phyloP scores from a whole-genome alignment of 257 asterid genomes.

The Sherardia arvensis region DNA sequence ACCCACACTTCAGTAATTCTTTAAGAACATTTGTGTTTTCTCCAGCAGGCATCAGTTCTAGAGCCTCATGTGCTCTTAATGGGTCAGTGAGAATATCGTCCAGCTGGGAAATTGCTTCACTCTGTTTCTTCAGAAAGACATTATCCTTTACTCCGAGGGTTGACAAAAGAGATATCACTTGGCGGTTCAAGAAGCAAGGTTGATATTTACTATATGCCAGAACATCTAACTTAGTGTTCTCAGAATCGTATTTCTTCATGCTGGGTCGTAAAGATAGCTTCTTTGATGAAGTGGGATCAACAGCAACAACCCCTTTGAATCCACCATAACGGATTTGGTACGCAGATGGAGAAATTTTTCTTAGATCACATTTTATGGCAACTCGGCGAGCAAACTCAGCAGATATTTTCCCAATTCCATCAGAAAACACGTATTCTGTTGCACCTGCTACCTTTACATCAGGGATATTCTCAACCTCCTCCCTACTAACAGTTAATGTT shows the following conservation, averaged over 20 bases:
- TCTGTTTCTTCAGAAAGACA: conserved; percentile 52
- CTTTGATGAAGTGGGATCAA: conserved; percentile 45
- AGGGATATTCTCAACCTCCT: conserved; percentile 16
- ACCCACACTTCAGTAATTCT: conserved; percentile 78
- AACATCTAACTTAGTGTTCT: conserved; percentile 58
- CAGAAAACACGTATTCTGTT: conserved; percentile 53
- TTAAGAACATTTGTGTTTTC: conserved; percentile 67
- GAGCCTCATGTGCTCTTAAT: conserved; percentile 54
- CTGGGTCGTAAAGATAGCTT: conserved; percentile 66
- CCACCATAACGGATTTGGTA: conserved; percentile 89
- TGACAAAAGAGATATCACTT: conserved; percentile 69
- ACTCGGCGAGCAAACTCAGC: conserved; percentile 52
- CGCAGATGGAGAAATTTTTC: conserved; percentile 49
- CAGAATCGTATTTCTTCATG: conserved; percentile 67
- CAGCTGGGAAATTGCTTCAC: conserved; percentile 65
- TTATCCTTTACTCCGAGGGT: conserved; percentile 63
- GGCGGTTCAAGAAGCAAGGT: conserved; percentile 80
- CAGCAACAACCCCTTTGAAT: conserved; percentile 84
- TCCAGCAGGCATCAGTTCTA: conserved; percentile 87
- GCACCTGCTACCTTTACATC: conserved; percentile 27
- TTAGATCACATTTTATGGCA: conserved; percentile 62
- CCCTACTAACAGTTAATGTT: not conserved
- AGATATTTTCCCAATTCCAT: conserved; percentile 90
- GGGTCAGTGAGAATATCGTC: conserved; percentile 59
- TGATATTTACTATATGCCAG: conserved; percentile 75